Base-by-base conservation (phyloP, 1,284 basidiomycete species). In the Cystobasidium pallidum region DNA sequence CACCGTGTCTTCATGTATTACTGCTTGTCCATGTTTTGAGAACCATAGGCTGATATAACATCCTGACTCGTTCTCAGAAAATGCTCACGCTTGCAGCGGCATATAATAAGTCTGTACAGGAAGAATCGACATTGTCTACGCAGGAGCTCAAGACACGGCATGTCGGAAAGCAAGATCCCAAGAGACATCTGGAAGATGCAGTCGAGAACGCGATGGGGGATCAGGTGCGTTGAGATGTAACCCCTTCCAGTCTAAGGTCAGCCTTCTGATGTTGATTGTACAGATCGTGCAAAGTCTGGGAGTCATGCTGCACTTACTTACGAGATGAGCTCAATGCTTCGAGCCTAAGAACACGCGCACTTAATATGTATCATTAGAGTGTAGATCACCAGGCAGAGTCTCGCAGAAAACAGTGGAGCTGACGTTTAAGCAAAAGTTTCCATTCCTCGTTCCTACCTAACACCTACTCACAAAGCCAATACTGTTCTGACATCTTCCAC, bases 171-270 rank as follows among this genome's bases (percentile, higher is more conserved):
- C 92, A 95, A 79, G 94, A 98, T 83, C 94, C 94, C 54, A 98
- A 97, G 83, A 87, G 94, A 78, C 94, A 98, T 84, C 82, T 98
- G 76, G 93, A 95, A 79, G 94, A 96, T 82, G 90, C 91, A 34
- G 94, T 95, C n/a, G 94, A 96, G 83, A 91, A 90, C 82, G 91
- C 92, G 0, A 95, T 98, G 88, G 92, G 91, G 19, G 89, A 94
- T 82, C 92, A 96, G 82, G 93, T 97, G 34, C 4, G 68, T 63
- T 28, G 3, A n/a, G 8, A 19, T 6, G 6, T 13, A n/a, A 15
- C 52, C 15, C 10, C 43, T 19, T 10, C 21, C 2, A 28, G 7
- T 19, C 32, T 15, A 19, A 24, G 30, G 15, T 58, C 32, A 36
- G 32, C 54, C 26, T 19, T 15, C 32, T 67, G 41, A 45, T 54